phyloP scores from a whole-genome alignment of 495 filamentous ascomycete species.

The Neurospora sp. region DNA sequence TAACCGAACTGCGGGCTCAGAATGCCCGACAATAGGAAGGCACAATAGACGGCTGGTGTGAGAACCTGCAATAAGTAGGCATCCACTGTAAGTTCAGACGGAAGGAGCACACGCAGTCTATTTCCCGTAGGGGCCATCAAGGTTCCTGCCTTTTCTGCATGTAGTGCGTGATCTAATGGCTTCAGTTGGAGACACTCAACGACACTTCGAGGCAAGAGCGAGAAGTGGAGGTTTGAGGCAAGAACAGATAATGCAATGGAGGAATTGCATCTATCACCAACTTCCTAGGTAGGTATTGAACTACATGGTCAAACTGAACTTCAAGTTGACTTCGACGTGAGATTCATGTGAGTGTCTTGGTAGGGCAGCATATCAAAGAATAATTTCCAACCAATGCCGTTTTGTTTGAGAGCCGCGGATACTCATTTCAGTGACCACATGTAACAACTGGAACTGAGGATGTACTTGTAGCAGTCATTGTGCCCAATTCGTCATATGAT shows the following conservation, averaged over 20 bases:
- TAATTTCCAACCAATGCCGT: neutral
- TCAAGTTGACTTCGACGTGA: neutral
- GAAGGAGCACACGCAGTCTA: neutral
- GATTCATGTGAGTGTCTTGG: neutral
- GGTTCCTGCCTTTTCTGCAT: neutral
- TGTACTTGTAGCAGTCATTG: neutral
- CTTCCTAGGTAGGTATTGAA: neutral
- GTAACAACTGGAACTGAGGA: neutral
- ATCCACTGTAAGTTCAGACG: neutral
- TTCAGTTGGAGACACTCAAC: neutral
- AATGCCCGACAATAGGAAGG: neutral
- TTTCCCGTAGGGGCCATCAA: neutral
- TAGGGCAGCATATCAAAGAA: neutral
- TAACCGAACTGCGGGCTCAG: neutral
- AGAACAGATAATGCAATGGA: neutral
- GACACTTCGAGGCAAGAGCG: neutral
- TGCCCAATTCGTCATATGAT: neutral
- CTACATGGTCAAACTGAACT: neutral
- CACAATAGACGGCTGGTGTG: neutral
- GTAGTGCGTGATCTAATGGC: neutral
- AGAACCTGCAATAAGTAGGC: neutral
- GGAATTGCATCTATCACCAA: neutral
- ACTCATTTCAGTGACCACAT: neutral
- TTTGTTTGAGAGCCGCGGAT: neutral
- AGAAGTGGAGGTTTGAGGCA: neutral